Evolutionary conservation across 306 rosid species (phyloP), one percentile per base, ranked within the genome.

Genomic region (Begonia masoniana): DNA sequence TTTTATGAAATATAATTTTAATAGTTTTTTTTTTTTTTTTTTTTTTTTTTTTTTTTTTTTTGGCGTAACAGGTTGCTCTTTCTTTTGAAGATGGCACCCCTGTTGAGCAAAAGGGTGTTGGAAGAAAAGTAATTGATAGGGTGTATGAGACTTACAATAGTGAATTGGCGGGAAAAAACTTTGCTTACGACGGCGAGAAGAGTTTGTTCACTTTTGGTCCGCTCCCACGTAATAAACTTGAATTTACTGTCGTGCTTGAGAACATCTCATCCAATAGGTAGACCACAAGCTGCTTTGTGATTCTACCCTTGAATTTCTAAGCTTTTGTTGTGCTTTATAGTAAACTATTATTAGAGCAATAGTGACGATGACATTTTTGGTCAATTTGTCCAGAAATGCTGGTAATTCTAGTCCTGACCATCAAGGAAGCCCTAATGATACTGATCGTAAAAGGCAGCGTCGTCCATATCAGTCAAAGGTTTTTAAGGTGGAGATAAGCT

Each of bases 161-260:
- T 4, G 92, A 83, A 61, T 52, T 92, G 47, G 78, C 76, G 17
- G 96, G 91, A 15, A 92, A 86, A 62, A 74, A 81, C 51, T 82
- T 92, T 21, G 99, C 99, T 1, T 92, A 92, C 48, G 99, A 92
- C 31, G 99, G 99, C 0, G 99, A 86, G 10, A 86, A 91, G 52
- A 92, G 95, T 36, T 17, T 92, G 62, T 92, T 92, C 53, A 92
- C 99, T 2, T 66, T 92, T 12, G 96, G 99, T 6, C 65, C 96
- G 7, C 86, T 92, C 41, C 88, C 94, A 0, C 67, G 83, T 3
- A 92, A 92, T 70, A 86, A 81, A 52, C 88, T 83, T 23, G 94
- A 92, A 65, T 92, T 92, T 15, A 68, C 78, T 0, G 93, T 92
- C 58, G 82, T 92, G 13, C 73, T 92, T 6, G 99, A 92, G 61